Conservation (phyloP, 1,284 basidiomycete species). For the Malassezia furfur region DNA sequence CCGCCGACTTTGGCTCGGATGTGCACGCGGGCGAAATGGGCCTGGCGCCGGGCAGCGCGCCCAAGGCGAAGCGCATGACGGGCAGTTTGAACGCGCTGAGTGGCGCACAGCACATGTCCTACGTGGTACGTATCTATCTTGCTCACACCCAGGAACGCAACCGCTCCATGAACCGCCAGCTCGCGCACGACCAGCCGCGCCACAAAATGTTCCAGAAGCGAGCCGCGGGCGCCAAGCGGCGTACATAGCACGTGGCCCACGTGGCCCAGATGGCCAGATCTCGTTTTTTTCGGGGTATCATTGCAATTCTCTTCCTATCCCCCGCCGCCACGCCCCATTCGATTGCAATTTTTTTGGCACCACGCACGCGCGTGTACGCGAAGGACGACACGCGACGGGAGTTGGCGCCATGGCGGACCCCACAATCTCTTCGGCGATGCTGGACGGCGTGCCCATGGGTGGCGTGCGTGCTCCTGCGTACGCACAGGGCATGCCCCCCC, state of each 20-base stretch:
- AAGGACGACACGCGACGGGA: background rate
- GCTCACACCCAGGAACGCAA: conserved; percentile 33
- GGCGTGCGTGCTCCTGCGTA: background rate
- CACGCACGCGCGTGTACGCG: background rate
- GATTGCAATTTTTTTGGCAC: conserved; percentile 16
- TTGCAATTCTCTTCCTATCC: conserved; percentile 8
- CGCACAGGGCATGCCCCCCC: too few species aligned
- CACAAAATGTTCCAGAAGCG: conserved; percentile 41
- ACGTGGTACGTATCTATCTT: conserved; percentile 24
- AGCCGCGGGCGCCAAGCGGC: conserved; percentile 17
- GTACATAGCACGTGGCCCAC: background rate
- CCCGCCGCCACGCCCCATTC: background rate
- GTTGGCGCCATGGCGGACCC: conserved; percentile 8
- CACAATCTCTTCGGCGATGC: conserved; percentile 11
- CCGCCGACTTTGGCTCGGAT: conserved; percentile 77
- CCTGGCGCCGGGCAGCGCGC: conserved; percentile 5
- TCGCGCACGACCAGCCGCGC: conserved; percentile 35
- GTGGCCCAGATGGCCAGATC: background rate
- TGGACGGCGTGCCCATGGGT: conserved; percentile 10
- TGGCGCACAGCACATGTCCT: conserved; percentile 49
- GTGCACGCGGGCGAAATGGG: conserved; percentile 53
- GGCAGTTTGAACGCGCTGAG: conserved; percentile 46
- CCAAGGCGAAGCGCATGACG: conserved; percentile 37
- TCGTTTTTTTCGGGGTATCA: background rate
- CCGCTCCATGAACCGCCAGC: conserved; percentile 42